Conservation (phyloP, 1,284 basidiomycete species). For the Retiboletus flavoniger region DNA sequence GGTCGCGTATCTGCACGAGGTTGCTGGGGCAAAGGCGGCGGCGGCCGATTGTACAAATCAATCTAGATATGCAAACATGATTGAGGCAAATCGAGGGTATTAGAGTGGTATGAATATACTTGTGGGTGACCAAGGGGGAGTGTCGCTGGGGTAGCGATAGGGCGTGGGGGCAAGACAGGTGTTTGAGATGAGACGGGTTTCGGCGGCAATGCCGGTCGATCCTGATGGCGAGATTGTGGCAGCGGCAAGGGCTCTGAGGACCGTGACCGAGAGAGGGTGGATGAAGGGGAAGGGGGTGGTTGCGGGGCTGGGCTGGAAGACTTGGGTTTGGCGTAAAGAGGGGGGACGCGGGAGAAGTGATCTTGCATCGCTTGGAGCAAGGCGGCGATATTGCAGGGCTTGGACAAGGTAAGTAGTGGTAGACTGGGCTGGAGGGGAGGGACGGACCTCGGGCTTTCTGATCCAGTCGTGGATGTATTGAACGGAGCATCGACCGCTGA, state of each 20-base stretch:
- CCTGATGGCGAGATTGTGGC: slow-evolving; percentile 17
- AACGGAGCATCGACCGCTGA: slow-evolving; percentile 72
- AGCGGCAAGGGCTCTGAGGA: slow-evolving; percentile 20
- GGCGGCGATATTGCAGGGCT: slow-evolving; percentile 69
- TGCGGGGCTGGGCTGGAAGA: slow-evolving; percentile 24
- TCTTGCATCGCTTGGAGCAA: slow-evolving; percentile 74
- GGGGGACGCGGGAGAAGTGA: slow-evolving; percentile 83
- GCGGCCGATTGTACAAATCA: slow-evolving; percentile 37
- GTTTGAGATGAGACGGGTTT: slow-evolving; percentile 40
- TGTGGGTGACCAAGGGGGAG: slow-evolving; percentile 16
- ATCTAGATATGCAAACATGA: slow-evolving; percentile 24
- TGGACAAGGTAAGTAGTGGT: slow-evolving; percentile 15
- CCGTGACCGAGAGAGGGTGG: slow-evolving; percentile 16
- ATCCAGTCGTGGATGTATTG: slow-evolving; percentile 79
- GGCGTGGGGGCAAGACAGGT: slow-evolving; percentile 18
- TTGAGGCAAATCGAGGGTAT: slow-evolving; percentile 9
- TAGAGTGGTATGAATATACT: slow-evolving; percentile 16
- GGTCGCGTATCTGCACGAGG: slow-evolving; percentile 26
- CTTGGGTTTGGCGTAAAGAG: slow-evolving; percentile 86
- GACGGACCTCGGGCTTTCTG: slow-evolving; percentile 78
- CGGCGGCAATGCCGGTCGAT: slow-evolving; percentile 47
- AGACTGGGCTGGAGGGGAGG: slow-evolving; percentile 17
- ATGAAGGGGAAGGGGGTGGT: slow-evolving; percentile 26
- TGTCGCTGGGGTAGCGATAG: slow-evolving; percentile 8
- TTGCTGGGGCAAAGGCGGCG: slow-evolving; percentile 41